A percentile compares a stretch with the other conserved stretches of the same genome.
Conservation (phyloP, 306 rosid species). For the Medicago ruthenica region DNA sequence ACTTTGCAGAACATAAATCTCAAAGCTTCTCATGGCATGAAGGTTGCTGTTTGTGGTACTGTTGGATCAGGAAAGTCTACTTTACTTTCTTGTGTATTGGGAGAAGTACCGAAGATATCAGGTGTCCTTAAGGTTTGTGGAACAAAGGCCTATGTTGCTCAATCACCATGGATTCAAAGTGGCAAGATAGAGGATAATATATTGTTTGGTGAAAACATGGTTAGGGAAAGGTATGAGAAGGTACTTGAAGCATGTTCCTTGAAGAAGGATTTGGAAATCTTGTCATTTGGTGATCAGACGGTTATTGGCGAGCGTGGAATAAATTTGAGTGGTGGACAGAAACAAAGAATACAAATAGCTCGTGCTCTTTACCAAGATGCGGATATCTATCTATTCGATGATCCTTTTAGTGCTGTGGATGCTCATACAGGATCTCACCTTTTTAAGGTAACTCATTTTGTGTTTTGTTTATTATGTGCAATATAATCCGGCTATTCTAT, state of each 20-base stretch:
- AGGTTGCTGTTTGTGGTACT: slow-evolving; percentile 61
- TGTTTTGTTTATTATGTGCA: slow-evolving; percentile 16
- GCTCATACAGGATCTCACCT: slow-evolving; percentile 97
- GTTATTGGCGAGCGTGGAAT: slow-evolving; percentile 92
- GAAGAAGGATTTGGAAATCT: slow-evolving; percentile 79
- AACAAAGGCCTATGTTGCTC: slow-evolving; percentile 85
- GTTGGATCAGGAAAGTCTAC: slow-evolving; percentile 84
- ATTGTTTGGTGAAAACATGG: slow-evolving; percentile 77
- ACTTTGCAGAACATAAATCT: slow-evolving; percentile 49
- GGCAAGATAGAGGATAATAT: slow-evolving; percentile 86
- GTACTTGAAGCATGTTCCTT: slow-evolving; percentile 86
- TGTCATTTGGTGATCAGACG: slow-evolving; percentile 86
- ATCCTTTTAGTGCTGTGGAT: slow-evolving; percentile 94
- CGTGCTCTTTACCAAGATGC: slow-evolving; percentile 87
- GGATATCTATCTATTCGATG: slow-evolving; percentile 89
- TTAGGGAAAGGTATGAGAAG: slow-evolving; percentile 70
- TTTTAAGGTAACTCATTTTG: slow-evolving; percentile 59
- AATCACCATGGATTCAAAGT: slow-evolving; percentile 95
- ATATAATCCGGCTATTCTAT: not conserved
- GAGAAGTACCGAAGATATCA: slow-evolving; percentile 83
- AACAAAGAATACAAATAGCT: slow-evolving; percentile 89
- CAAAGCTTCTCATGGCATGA: slow-evolving; percentile 47
- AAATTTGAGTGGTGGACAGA: slow-evolving; percentile 96
- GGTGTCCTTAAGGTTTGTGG: slow-evolving; percentile 79
- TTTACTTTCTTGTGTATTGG: slow-evolving; percentile 78